These are phyloP conservation scores for Coemansia sp. DNA, from an alignment of 192 early-diverging fungal genomes.

Conservation along the genomic window DNA sequence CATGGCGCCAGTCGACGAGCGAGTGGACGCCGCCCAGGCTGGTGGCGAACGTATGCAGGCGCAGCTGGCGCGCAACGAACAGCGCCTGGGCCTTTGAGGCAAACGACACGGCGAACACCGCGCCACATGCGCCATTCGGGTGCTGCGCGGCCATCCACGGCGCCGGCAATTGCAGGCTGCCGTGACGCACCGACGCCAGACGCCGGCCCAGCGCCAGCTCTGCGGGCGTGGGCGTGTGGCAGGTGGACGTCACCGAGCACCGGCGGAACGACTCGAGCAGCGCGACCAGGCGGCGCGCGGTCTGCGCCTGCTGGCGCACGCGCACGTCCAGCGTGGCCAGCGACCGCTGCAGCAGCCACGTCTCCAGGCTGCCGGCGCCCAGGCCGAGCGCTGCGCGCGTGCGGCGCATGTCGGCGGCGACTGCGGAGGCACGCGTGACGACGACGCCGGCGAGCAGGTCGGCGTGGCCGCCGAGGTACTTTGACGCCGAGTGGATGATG, in stretches of 20 bases:
- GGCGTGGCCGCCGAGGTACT: constrained; percentile 74
- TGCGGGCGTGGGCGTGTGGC: constrained; percentile 27
- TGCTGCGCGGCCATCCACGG: constrained; percentile 39
- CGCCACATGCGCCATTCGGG: constrained; percentile 37
- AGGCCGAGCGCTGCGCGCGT: constrained; percentile 60
- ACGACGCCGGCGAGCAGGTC: constrained; percentile 72
- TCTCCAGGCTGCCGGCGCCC: constrained; percentile 67
- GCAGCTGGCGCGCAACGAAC: constrained; percentile 48
- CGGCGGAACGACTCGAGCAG: constrained; percentile 55
- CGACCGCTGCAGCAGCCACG: constrained; percentile 66
- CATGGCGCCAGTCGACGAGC: constrained; percentile 70
- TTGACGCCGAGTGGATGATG: constrained; percentile 72
- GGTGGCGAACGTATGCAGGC: constrained; percentile 62
- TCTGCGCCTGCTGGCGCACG: constrained; percentile 64
- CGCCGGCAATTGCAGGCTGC: constrained; percentile 23
- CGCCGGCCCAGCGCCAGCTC: constrained; percentile 25
- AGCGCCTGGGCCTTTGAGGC: constrained; percentile 52
- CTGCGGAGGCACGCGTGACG: constrained; percentile 45
- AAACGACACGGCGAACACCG: constrained; percentile 56
- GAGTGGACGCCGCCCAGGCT: constrained; percentile 68
- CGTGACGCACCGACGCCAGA: constrained; percentile 46
- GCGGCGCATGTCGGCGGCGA: constrained; percentile 44
- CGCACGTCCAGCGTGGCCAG: constrained; percentile 66
- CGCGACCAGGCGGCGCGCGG: constrained; percentile 56
- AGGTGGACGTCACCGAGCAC: constrained; percentile 43